phyloP scores from a whole-genome alignment of 129 eudicot species.

The Lactuca sativa region DNA sequence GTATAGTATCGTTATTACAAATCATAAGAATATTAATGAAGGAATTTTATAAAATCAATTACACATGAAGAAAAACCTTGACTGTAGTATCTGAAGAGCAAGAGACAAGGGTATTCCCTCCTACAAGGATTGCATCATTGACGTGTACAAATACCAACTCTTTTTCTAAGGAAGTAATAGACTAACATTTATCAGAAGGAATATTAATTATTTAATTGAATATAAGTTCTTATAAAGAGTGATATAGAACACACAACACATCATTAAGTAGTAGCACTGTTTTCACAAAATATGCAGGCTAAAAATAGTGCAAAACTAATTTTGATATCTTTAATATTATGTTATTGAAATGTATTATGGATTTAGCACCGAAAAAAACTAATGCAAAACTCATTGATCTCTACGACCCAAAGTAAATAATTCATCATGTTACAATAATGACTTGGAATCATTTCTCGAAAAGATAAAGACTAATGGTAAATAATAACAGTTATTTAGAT shows the following conservation, averaged over 20 bases:
- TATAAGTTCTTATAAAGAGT: slow-evolving; percentile 72
- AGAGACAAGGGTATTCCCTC: slow-evolving; percentile 77
- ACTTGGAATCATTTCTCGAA: background rate
- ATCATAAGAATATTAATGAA: slow-evolving; percentile 19
- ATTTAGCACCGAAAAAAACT: background rate
- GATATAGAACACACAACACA: slow-evolving; percentile 37
- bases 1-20: slow-evolving; percentile 14
- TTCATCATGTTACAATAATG: background rate
- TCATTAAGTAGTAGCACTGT: background rate
- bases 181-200: slow-evolving; percentile 10
- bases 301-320: background rate
- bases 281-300: too few species aligned
- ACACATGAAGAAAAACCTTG: slow-evolving; percentile 71
- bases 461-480: slow-evolving; percentile 5
- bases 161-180: slow-evolving; percentile 7
- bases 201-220: background rate
- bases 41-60: background rate
- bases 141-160: slow-evolving; percentile 53
- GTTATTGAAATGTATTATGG: background rate
- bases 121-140: slow-evolving; percentile 84
- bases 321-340: too few species aligned
- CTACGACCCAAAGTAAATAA: background rate
- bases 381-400: background rate
- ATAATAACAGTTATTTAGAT: slow-evolving; percentile 5
- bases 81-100: slow-evolving; percentile 95